These are phyloP conservation scores for Trichoderma erinaceum DNA, from an alignment of 495 filamentous ascomycete species.

Conservation along the genomic window DNA sequence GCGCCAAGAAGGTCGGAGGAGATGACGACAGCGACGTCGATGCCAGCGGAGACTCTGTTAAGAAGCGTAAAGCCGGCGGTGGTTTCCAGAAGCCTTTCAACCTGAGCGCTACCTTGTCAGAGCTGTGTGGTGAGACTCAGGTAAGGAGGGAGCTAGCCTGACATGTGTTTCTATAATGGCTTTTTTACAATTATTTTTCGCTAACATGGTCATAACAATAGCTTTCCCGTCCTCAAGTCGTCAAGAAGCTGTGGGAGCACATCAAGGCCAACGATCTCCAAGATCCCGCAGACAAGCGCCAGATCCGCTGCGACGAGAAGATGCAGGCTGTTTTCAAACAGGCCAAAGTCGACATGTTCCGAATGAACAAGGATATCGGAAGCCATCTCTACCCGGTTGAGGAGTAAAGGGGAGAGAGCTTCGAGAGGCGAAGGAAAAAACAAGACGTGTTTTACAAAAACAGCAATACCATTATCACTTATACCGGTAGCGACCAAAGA, in stretches of 20 bases:
- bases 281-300: slow-evolving; percentile 82
- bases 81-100: slow-evolving; percentile 49
- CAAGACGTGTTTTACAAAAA: not conserved
- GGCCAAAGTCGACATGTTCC: slow-evolving; percentile 93
- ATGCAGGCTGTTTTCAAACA: slow-evolving; percentile 87
- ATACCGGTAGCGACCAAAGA: not conserved
- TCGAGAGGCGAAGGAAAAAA: not conserved
- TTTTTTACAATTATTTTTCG: too few species aligned
- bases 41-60: slow-evolving; percentile 44
- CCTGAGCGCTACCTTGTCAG: slow-evolving; percentile 41
- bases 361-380: slow-evolving; percentile 71
- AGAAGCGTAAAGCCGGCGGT: slow-evolving; percentile 47
- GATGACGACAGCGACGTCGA: slow-evolving; percentile 77
- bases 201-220: slow-evolving; percentile 25
- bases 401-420: slow-evolving; percentile 18
- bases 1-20: slow-evolving; percentile 63
- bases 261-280: slow-evolving; percentile 83
- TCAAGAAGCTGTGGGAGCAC: slow-evolving; percentile 92
- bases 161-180: too few species aligned
- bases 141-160: slow-evolving; percentile 31
- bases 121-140: slow-evolving; percentile 53
- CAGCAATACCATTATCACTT: slow-evolving; percentile 2
- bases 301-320: slow-evolving; percentile 85
- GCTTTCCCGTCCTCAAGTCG: slow-evolving; percentile 88
- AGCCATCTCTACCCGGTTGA: slow-evolving; percentile 52